Base-by-base conservation (phyloP, 768 basidiomycete species). In the Lyophyllum shimeji region DNA sequence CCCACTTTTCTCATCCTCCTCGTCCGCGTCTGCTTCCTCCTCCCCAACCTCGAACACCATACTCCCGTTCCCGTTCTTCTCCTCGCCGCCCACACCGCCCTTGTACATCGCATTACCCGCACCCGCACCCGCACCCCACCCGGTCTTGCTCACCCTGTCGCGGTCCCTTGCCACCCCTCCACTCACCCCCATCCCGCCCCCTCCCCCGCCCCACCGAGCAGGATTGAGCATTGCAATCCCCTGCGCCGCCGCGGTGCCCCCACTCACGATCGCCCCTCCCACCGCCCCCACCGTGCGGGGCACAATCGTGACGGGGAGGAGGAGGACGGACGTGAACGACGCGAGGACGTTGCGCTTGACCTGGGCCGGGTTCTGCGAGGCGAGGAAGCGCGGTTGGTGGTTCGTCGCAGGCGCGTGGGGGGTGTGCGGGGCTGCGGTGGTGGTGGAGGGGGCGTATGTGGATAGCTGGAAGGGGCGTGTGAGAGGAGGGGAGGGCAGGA, bases 251-350 rank as follows among this genome's bases (percentile, higher is more conserved):
- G 86, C 90, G 2, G 75, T 83, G 0, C 89, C 85, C 2, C 89
- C 90, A 0, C 87, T 86, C 48, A 85, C 81, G 29, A 87, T 70
- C 0, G 80, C 86, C 12, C 82, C 86, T 7, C 87, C 86, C 7
- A 89, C 86, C 13, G 29, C 29, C 4, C 29, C 29, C 29, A 29
- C 29, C 29, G 29, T 29, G 29, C 90, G 85, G 0, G 96, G 96
- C 1, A 98, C 95, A 67, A 98, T 96, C 1, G 95, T 97, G 17
- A 99, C 97, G 0, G 97, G 96, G 0, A 98, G 76, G 0, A 98
- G 76, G 6, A 99, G 84, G 1, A 93, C 82, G 57, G 91, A 87
- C 2, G 91, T 90, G 70, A 99, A 98, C 0, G 93, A 91, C 0
- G 93, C 89, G 1, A 98, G 80, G 7, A 98, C 91, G 62, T 90